Evolutionary conservation across 2,329 filamentous ascomycete genomes (phyloP).

Genomic region (Biscogniauxia sp.): DNA sequence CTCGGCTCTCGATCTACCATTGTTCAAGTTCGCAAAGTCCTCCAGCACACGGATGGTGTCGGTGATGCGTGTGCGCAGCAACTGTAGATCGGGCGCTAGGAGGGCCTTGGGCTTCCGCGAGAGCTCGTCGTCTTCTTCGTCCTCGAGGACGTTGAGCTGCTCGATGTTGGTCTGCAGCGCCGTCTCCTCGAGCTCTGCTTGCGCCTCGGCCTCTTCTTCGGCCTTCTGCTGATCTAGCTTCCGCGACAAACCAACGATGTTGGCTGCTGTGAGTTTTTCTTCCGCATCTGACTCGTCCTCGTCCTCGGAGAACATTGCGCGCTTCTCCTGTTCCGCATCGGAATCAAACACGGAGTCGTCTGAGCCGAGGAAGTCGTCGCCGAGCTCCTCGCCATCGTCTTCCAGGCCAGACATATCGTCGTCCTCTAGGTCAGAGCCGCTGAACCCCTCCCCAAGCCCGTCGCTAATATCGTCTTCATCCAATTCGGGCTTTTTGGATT

Average conservation of each 20-base stretch:
- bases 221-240: constrained; percentile 78
- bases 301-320: constrained; percentile 90
- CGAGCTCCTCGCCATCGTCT: constrained; percentile 37
- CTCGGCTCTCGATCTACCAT: constrained; percentile 80
- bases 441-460: constrained; percentile 40
- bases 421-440: constrained; percentile 42
- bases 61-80: constrained; percentile 84
- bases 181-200: constrained; percentile 80
- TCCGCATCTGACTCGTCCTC: constrained; percentile 85
- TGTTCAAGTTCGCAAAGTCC: constrained; percentile 78
- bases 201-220: constrained; percentile 76
- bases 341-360: constrained; percentile 69
- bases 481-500: constrained; percentile 38
- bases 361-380: constrained; percentile 60
- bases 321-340: constrained; percentile 57
- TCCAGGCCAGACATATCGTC: constrained; percentile 41
- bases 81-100: constrained; percentile 84
- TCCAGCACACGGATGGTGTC: constrained; percentile 90
- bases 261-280: constrained; percentile 89
- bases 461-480: constrained; percentile 49
- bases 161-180: constrained; percentile 95
- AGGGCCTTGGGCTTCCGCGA: constrained; percentile 59
- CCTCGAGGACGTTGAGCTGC: constrained; percentile 63
- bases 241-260: constrained; percentile 86
- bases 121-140: constrained; percentile 59